Conservation (phyloP, 768 basidiomycete genomes). For the Rhizopogon vulgaris region DNA sequence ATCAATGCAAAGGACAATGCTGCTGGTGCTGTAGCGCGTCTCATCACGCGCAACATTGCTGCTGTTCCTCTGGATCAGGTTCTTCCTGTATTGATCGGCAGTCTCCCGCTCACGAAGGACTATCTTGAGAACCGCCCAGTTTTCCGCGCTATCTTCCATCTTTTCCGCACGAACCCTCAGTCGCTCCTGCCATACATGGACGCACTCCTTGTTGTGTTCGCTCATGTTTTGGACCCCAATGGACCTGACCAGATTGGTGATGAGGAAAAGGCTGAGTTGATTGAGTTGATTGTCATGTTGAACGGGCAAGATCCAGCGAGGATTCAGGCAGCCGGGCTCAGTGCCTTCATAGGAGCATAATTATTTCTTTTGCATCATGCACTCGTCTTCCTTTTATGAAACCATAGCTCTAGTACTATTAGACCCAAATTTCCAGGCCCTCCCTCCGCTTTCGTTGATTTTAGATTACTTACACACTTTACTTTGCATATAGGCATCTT, state of each 20-base stretch:
- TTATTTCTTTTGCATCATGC: not conserved
- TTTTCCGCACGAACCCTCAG: constrained; percentile 74
- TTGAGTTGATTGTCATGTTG: constrained; percentile 65
- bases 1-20: constrained; percentile 95
- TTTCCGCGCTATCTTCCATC: constrained; percentile 82
- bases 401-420: not conserved
- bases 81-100: constrained; percentile 73
- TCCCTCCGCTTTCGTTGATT: constrained; percentile 3
- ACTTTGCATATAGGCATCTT: constrained; percentile 8
- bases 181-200: constrained; percentile 73
- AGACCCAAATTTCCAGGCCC: not conserved
- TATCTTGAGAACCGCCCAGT: constrained; percentile 84
- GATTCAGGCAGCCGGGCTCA: constrained; percentile 75
- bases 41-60: constrained; percentile 72
- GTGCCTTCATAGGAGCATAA: constrained; percentile 39
- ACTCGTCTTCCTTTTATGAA: not conserved
- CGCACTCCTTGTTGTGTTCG: constrained; percentile 71
- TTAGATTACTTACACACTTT: constrained; percentile 14
- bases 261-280: constrained; percentile 70
- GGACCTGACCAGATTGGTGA: constrained; percentile 73
- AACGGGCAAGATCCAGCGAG: constrained; percentile 71
- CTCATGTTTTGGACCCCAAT: constrained; percentile 73
- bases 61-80: constrained; percentile 90
- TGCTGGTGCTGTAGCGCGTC: constrained; percentile 84
- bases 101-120: constrained; percentile 86